Evolutionary conservation across 805 yeast species (phyloP), one percentile per base, ranked within the genome.

Genomic region (Yarrowia sp.): DNA sequence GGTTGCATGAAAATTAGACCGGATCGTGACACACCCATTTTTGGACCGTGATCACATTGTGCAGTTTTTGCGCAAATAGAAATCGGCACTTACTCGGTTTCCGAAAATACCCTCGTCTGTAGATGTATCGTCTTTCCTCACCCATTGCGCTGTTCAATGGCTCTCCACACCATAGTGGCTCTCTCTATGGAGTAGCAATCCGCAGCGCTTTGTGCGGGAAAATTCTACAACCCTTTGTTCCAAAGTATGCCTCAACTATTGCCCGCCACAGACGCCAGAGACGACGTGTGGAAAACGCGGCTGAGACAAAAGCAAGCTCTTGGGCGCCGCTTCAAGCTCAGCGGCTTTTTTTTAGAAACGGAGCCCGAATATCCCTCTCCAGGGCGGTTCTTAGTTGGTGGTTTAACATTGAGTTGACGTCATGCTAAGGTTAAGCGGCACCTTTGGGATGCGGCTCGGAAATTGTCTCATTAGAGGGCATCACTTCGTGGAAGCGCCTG

Each of bases 391-490:
- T 35, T 11, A 11, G 10, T 11, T 35, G 13, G 38, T 35, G 4
- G 13, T 35, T 35, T 35, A 35, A 35, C 38, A 11, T 35, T 35
- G 13, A 3, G 32, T 33, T 47, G 53, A 47, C 39, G 53, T 47
- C 53, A 47, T 47, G 39, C 53, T 32, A 48, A 48, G 53, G 55
- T 48, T 48, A 35, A 48, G 55, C 55, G 55, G 55, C 55, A n/a
- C 55, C 28, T 15, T 13, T 38, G 60, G 22, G 44, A 38, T 51
- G 60, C 60, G 60, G 60, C 60, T 51, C 44, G 60, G 44, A 51
- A 51, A 38, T 51, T 51, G 36, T 51, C 44, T 38, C 43, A 22
- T 31, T 15, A 17, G 14, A 6, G 35, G 58, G n/a, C 58, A 51
- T 51, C 45, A 51, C 60, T n/a, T 38, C 35, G n/a, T 22, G 35